phyloP scores from a whole-genome alignment of 208 protist genomes.

The Crithidia mellificae region DNA sequence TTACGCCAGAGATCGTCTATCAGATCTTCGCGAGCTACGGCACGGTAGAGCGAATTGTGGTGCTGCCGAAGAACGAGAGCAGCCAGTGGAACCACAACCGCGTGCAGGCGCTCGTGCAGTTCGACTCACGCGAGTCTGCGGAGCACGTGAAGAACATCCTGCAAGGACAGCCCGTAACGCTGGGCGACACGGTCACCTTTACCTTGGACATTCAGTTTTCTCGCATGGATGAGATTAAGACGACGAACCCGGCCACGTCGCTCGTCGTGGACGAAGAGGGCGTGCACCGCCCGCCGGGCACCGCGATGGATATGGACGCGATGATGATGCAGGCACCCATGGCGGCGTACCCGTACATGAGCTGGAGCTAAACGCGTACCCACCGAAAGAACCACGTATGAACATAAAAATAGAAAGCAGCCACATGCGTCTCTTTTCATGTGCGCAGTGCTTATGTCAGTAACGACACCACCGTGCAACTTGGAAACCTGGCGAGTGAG shows the following conservation, averaged over 20 bases:
- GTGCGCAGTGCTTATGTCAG: no score
- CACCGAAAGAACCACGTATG: no score
- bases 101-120: slow-evolving; percentile 91
- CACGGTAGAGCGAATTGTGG: slow-evolving; percentile 85
- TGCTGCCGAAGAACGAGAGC: slow-evolving; percentile 91
- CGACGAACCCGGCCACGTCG: slow-evolving; percentile 78
- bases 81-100: slow-evolving; percentile 90
- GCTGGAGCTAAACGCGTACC: slow-evolving; percentile 24
- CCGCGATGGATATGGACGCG: slow-evolving; percentile 22
- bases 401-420: no score
- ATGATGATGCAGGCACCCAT: slow-evolving; percentile 30
- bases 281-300: slow-evolving; percentile 45
- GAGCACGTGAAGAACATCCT: slow-evolving; percentile 90
- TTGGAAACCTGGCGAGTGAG: no score
- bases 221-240: slow-evolving; percentile 91
- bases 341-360: slow-evolving; percentile 32
- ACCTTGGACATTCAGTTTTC: slow-evolving; percentile 93
- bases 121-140: slow-evolving; percentile 71
- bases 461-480: no score
- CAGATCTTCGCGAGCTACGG: slow-evolving; percentile 91
- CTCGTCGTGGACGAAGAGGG: slow-evolving; percentile 80
- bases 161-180: slow-evolving; percentile 89
- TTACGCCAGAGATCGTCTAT: slow-evolving; percentile 90
- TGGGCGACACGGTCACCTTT: slow-evolving; percentile 87
- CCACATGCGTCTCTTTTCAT: no score